Conservation (phyloP, 2,329 filamentous ascomycete genomes). For the Torrubiellomyces zombiae region DNA sequence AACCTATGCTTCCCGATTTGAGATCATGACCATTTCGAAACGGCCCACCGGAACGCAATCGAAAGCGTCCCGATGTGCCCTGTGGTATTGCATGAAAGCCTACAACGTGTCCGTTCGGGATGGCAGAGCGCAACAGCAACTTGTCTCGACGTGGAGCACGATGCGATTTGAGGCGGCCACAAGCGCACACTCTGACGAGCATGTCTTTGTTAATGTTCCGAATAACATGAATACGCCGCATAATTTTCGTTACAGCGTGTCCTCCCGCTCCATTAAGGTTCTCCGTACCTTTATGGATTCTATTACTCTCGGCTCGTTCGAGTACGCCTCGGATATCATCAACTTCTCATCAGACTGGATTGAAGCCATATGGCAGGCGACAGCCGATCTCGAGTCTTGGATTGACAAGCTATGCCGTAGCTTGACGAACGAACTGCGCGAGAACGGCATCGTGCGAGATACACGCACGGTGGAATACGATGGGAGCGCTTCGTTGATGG, state of each 20-base stretch:
- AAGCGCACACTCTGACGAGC: slow-evolving; percentile 12
- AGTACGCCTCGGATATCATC: slow-evolving; percentile 10
- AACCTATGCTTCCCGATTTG: slow-evolving; percentile 18
- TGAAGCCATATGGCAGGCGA: slow-evolving; percentile 19
- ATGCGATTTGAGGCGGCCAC: slow-evolving; percentile 11
- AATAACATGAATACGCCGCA: slow-evolving; percentile 10
- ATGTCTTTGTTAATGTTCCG: slow-evolving; percentile 16
- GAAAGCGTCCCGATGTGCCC: slow-evolving; percentile 14
- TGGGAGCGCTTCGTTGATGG: slow-evolving; percentile 14
- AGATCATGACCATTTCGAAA: slow-evolving; percentile 15
- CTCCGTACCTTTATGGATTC: slow-evolving; percentile 16
- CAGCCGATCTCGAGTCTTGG: slow-evolving; percentile 14
- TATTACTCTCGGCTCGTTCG: slow-evolving; percentile 15
- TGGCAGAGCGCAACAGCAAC: slow-evolving; percentile 10
- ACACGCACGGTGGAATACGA: slow-evolving; percentile 8
- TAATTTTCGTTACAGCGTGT: slow-evolving; percentile 14
- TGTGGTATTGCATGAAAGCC: slow-evolving; percentile 21
- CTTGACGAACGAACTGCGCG: slow-evolving; percentile 20
- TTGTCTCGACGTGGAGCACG: slow-evolving; percentile 13
- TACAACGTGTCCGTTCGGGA: slow-evolving; percentile 13
- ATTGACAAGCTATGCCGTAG: slow-evolving; percentile 16
- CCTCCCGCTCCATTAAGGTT: slow-evolving; percentile 13
- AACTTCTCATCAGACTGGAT: slow-evolving; percentile 21
- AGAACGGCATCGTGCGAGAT: slow-evolving; percentile 10
- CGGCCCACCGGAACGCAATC: slow-evolving; percentile 6